Percentiles rank a stretch among this genome's conserved stretches.
phyloP scores from a whole-genome alignment of 169 alveolate genomes.

The Eimeria praecox region DNA sequence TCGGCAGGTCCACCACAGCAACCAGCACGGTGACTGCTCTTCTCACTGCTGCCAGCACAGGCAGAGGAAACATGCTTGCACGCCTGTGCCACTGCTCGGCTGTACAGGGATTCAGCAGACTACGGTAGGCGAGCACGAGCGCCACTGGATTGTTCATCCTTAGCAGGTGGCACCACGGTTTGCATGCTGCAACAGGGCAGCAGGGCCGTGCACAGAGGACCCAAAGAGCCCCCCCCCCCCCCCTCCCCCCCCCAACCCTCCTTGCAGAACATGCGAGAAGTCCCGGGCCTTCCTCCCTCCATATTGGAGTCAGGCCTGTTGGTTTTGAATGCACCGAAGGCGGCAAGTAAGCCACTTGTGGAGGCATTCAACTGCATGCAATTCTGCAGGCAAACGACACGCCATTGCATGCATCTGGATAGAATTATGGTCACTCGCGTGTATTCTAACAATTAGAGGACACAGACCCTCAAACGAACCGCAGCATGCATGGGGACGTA shows the following conservation, averaged over 20 bases:
- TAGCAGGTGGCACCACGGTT: neutral
- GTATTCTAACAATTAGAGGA: neutral
- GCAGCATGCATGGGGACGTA: too few relatives aligned
- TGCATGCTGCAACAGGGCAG: conserved; percentile 2
- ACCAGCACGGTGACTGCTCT: neutral
- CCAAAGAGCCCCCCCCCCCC: too few relatives aligned
- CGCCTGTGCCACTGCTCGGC: neutral
- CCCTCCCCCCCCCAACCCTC: too few relatives aligned
- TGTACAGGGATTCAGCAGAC: neutral
- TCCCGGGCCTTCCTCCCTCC: neutral
- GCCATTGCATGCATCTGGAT: neutral
- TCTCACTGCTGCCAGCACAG: neutral
- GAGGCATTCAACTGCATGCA: neutral
- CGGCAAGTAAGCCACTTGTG: neutral
- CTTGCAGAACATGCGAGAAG: neutral
- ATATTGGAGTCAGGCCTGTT: neutral
- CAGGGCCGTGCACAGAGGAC: neutral
- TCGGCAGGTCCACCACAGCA: neutral
- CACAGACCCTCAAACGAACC: too few relatives aligned
- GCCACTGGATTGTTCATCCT: neutral
- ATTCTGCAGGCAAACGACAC: too few relatives aligned
- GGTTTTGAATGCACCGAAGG: neutral
- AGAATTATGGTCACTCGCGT: too few relatives aligned
- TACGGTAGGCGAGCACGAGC: neutral
- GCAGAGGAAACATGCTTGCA: neutral